Evolutionary conservation across 2,329 filamentous ascomycete species (phyloP).

Genomic region (Penicillium hesseltinei): DNA sequence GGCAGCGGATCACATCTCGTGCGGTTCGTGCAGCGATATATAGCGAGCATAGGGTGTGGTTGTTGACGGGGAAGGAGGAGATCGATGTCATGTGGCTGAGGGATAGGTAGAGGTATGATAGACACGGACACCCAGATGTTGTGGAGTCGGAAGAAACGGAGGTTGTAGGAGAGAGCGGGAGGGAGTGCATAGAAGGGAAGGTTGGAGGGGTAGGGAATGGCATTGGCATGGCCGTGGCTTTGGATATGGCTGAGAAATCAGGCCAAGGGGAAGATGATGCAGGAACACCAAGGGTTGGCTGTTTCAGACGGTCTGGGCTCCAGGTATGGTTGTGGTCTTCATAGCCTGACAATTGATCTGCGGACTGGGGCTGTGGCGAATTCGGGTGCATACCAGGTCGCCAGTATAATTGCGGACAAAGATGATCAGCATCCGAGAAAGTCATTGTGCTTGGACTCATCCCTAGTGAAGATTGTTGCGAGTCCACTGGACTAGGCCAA

Average conservation of each 20-base stretch:
- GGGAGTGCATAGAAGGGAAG: conserved; percentile 20
- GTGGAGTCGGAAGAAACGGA: conserved; percentile 19
- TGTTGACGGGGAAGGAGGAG: conserved; percentile 43
- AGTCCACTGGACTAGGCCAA: conserved; percentile 26
- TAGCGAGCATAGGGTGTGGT: conserved; percentile 45
- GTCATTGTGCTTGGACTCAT: conserved; percentile 16
- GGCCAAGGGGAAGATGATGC: conserved; percentile 40
- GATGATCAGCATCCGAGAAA: conserved; percentile 25
- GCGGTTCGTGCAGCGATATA: conserved; percentile 45
- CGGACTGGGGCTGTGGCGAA: conserved; percentile 14
- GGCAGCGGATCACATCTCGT: conserved; percentile 43
- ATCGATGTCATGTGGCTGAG: conserved; percentile 44
- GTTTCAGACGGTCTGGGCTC: conserved; percentile 23
- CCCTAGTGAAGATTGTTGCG: conserved; percentile 16
- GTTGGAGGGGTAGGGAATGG: conserved; percentile 17
- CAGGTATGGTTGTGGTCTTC: conserved; percentile 28
- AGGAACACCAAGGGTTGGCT: conserved; percentile 25
- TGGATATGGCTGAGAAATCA: conserved; percentile 40
- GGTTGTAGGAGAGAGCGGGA: conserved; percentile 25
- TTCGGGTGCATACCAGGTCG: background rate
- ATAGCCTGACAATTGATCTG: conserved; percentile 22
- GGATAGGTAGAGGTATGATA: conserved; percentile 46
- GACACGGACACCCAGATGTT: conserved; percentile 36
- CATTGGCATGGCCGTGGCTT: conserved; percentile 31
- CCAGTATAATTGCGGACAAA: conserved; percentile 29